Evolutionary conservation across 1,284 basidiomycete species (phyloP).

Genomic region (Ganoderma lucidum): DNA sequence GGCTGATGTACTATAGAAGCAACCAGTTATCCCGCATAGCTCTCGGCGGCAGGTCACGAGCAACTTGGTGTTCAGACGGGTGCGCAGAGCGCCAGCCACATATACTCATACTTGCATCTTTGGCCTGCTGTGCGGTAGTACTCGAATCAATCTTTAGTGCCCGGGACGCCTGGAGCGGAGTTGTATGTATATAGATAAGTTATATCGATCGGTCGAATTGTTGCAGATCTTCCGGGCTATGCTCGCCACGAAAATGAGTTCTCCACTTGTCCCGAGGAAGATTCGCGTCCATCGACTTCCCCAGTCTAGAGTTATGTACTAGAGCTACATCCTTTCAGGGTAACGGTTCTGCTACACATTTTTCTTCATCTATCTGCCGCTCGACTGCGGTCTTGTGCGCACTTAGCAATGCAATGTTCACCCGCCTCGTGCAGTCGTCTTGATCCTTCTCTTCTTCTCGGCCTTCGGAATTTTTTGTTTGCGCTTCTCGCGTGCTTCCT

Average conservation of each 20-base stretch:
- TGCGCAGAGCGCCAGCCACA: slow-evolving; percentile 9
- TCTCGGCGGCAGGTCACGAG: slow-evolving; percentile 14
- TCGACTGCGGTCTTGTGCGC: background rate
- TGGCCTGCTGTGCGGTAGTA: slow-evolving; percentile 9
- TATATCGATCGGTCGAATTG: slow-evolving; percentile 12
- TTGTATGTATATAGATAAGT: slow-evolving; percentile 23
- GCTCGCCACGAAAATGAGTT: background rate
- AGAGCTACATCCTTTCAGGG: slow-evolving; percentile 1
- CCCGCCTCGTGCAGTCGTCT: slow-evolving; percentile 51
- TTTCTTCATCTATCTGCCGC: background rate
- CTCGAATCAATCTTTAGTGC: background rate
- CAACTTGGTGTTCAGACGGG: slow-evolving; percentile 14
- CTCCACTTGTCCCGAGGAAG: background rate
- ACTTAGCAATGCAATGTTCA: slow-evolving; percentile 9
- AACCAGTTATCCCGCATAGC: slow-evolving; percentile 14
- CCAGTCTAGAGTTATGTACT: background rate
- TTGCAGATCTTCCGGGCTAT: background rate
- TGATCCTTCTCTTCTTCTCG: slow-evolving; percentile 89
- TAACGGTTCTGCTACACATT: background rate
- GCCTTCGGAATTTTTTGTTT: slow-evolving; percentile 94
- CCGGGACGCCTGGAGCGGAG: slow-evolving; percentile 8
- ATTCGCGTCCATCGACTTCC: background rate
- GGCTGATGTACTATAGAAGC: slow-evolving; percentile 32
- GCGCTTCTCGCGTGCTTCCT: slow-evolving; percentile 86
- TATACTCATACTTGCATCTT: slow-evolving; percentile 11